Percentiles rank a stretch among this genome's conserved stretches.
These are phyloP conservation scores for Penicillium cosmopolitanum DNA, from an alignment of 495 filamentous ascomycete species.

Conservation along the genomic window DNA sequence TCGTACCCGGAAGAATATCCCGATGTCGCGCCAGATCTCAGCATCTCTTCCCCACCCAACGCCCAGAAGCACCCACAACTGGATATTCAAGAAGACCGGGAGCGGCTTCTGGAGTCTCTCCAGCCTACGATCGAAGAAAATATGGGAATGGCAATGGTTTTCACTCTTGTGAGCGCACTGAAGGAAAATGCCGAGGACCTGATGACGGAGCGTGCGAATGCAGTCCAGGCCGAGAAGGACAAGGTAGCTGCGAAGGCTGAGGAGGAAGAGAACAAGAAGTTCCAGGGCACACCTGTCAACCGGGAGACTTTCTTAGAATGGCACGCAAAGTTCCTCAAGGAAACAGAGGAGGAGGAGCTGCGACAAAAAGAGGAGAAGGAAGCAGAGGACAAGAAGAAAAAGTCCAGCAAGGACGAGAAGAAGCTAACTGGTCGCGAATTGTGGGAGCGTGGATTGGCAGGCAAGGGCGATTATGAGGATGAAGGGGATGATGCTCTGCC, in stretches of 20 bases:
- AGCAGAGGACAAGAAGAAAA: slow-evolving; percentile 76
- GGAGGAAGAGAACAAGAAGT: slow-evolving; percentile 93
- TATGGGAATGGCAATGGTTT: slow-evolving; percentile 97
- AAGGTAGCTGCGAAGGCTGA: slow-evolving; percentile 70
- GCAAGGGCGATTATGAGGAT: slow-evolving; percentile 76
- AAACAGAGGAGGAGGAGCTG: slow-evolving; percentile 72
- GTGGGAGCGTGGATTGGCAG: slow-evolving; percentile 81
- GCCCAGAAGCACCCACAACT: slow-evolving; percentile 66
- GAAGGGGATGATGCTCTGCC: slow-evolving; percentile 57
- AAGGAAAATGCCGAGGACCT: slow-evolving; percentile 88
- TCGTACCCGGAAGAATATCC: slow-evolving; percentile 87
- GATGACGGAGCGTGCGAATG: slow-evolving; percentile 67
- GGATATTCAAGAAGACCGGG: slow-evolving; percentile 69
- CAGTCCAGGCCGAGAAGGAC: slow-evolving; percentile 63
- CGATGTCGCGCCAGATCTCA: slow-evolving; percentile 78
- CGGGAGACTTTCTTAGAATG: slow-evolving; percentile 81
- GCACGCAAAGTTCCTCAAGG: slow-evolving; percentile 75
- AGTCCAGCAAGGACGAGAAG: slow-evolving; percentile 56
- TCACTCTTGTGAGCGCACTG: slow-evolving; percentile 80
- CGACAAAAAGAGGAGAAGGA: slow-evolving; percentile 70
- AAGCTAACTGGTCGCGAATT: slow-evolving; percentile 80
- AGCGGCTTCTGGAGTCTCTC: slow-evolving; percentile 67
- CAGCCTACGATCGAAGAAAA: slow-evolving; percentile 80
- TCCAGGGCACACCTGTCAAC: slow-evolving; percentile 88
- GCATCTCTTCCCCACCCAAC: slow-evolving; percentile 72